Base-by-base conservation (phyloP, 768 basidiomycete species). In the Lepiota venenata region DNA sequence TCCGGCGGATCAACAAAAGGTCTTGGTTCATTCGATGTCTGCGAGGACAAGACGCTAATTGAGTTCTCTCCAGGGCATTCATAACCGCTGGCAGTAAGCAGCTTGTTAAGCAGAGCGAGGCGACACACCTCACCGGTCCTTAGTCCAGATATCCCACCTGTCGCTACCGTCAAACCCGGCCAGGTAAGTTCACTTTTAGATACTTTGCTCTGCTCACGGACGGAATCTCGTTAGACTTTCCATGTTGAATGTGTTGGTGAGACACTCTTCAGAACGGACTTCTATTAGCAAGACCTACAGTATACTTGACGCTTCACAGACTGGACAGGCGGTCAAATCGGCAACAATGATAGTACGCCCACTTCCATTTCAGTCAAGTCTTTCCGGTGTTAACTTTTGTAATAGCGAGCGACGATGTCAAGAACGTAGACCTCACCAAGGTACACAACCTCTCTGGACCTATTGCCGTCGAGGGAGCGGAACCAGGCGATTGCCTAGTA, bases 301-400 rank as follows among this genome's bases (percentile, higher is more conserved):
- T 25, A 5, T 25, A 25, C 15, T 16, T 1, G 12, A 15, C n/a
- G 10, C n/a, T 15, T n/a, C 40, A 12, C 27, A 86, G 86, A 88
- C 60, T 90, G 87, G 87, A 90, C 87, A 14, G 87, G 87, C 15
- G 87, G 85, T 0, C 86, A 89, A 61, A 87, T 88, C 46, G 84
- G 85, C 41, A 88, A 87, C 63, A 88, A 87, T 56, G 84, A 88
- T 58, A 75, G 85, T 85, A 53, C 25, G 79, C 69, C 20, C n/a
- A 32, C 20, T 53, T 39, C 4, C 29, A 25, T 40, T 14, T 18
- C 29, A 35, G 32, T 32, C 10, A 32, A 8, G 32, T 32, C 8
- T 21, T 36, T n/a, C 21, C 16, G 18, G 15, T 21, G n/a, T 25
- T 10, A 18, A 29, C 21, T 40, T n/a, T 21, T 20, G 29, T 46